Conservation (phyloP, 2,329 filamentous ascomycete genomes). For the Fusarium sp. region DNA sequence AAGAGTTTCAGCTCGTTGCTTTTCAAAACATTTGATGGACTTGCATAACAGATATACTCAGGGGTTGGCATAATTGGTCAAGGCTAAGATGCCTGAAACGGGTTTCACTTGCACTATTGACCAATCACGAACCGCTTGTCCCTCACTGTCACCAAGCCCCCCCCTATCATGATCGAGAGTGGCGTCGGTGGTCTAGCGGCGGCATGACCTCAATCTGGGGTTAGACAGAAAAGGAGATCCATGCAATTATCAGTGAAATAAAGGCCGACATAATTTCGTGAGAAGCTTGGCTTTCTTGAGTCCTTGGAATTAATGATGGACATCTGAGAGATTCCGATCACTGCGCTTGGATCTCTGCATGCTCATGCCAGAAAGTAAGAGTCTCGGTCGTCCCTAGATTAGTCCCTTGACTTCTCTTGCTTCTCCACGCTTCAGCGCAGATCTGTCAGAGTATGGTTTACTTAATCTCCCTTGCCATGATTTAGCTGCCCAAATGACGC, state of each 20-base stretch:
- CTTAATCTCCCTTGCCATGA: slow-evolving; percentile 30
- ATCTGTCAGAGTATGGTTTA: slow-evolving; percentile 18
- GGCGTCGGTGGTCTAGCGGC: slow-evolving; percentile 27
- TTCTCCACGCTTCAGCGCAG: slow-evolving; percentile 24
- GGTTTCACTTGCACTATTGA: slow-evolving; percentile 33
- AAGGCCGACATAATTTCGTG: slow-evolving; percentile 13
- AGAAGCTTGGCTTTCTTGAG: slow-evolving; percentile 8
- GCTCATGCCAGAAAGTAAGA: slow-evolving; percentile 9
- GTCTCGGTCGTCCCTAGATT: background rate
- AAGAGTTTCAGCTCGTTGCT: slow-evolving; percentile 33
- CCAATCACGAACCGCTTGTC: slow-evolving; percentile 36
- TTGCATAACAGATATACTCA: slow-evolving; percentile 29
- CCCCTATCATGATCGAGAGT: slow-evolving; percentile 31
- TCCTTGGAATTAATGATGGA: background rate
- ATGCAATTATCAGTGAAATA: slow-evolving; percentile 22
- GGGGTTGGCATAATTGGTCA: slow-evolving; percentile 26
- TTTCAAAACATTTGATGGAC: slow-evolving; percentile 27
- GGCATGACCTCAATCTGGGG: slow-evolving; percentile 27
- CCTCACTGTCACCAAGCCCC: slow-evolving; percentile 29
- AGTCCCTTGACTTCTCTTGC: background rate
- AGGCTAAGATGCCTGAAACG: slow-evolving; percentile 47
- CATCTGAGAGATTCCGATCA: slow-evolving; percentile 17
- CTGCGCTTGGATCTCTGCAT: slow-evolving; percentile 8
- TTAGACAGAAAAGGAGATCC: slow-evolving; percentile 14
- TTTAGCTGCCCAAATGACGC: slow-evolving; percentile 22